phyloP scores from a whole-genome alignment of 768 basidiomycete species.

The Piloderma croceum region DNA sequence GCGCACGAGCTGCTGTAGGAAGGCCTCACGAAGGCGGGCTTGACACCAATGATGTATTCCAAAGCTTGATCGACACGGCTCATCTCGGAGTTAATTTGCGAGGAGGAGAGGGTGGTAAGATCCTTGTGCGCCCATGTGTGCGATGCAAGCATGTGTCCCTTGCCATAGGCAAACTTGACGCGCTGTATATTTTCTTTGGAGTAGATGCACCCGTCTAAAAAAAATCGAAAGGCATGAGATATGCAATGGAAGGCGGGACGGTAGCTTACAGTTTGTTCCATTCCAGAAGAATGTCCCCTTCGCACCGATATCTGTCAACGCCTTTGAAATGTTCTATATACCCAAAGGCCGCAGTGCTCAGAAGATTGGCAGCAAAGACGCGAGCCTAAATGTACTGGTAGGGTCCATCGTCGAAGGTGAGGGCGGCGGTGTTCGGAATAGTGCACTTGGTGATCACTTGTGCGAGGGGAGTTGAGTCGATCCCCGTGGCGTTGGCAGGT shows the following conservation, averaged over 20 bases:
- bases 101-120: constrained; percentile 26
- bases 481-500: too few species aligned
- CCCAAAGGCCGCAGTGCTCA: constrained; percentile 12
- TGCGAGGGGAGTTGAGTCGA: too few species aligned
- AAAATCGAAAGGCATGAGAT: constrained; percentile 1
- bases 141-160: constrained; percentile 40
- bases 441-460: constrained; percentile 32
- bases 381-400: constrained; percentile 12
- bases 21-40: constrained; percentile 45
- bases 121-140: constrained; percentile 42
- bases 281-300: constrained; percentile 41
- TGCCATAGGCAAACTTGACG: constrained; percentile 32
- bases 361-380: not conserved
- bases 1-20: too few species aligned
- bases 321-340: constrained; percentile 28
- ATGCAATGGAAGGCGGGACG: not conserved
- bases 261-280: constrained; percentile 19
- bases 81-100: too few species aligned
- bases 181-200: constrained; percentile 12
- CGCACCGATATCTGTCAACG: constrained; percentile 28
- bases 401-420: constrained; percentile 35
- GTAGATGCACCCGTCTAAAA: constrained; percentile 26
- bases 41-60: constrained; percentile 35
- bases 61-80: constrained; percentile 27
- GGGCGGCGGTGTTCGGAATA: constrained; percentile 33